Base-by-base conservation (phyloP, 768 basidiomycete species). In the Leucosporidium scottii region DNA sequence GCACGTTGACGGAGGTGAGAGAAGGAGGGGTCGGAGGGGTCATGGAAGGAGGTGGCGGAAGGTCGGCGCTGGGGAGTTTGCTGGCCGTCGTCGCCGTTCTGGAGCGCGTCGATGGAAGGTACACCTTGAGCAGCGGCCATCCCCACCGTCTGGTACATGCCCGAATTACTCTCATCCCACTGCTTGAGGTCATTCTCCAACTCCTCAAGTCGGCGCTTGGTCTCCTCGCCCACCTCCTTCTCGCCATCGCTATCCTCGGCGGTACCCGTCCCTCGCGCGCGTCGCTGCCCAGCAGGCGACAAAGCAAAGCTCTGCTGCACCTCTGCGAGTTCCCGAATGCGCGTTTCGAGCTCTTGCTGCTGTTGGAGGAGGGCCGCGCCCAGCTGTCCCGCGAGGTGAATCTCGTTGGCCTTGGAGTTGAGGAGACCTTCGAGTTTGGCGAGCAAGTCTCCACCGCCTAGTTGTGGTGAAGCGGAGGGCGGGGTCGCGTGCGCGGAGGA, bases 321-420 rank as follows among this genome's bases (percentile, higher is more conserved):
- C 36, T 79, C 78, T 47, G 76, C 75, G 61, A 94, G 82, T 75
- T 88, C 87, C 54, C 85, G 82, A 67, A 97, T 90, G 61, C 90
- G 85, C 76, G 88, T 87, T 79, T 96, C 91, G 69, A 97, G 85
- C 76, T 94, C 90, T 80, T 90, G 87, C 79, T 91, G 91, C 81
- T 98, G 94, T 25, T 86, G 84, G 69, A 97, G 86, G 74, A 98
- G 86, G 78, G 90, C 88, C 80, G 96, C 92, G 61, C 94, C 93
- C 76, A 98, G 86, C 64, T 87, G 88, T 48, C 90, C 93, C 7
- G 91, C 91, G 71, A 91, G 88, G 71, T 91, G 87, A 44, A 97
- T 87, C 78, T 97, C 92, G 76, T 86, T 86, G 79, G 93, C 90
- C 82, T 97, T 97, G 77, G 81, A 83, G 80, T 91, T 90, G 73